Percentiles rank a stretch among this genome's conserved stretches.
These are phyloP conservation scores for Trichoderma virens DNA, from an alignment of 495 filamentous ascomycete species.

Conservation along the genomic window DNA sequence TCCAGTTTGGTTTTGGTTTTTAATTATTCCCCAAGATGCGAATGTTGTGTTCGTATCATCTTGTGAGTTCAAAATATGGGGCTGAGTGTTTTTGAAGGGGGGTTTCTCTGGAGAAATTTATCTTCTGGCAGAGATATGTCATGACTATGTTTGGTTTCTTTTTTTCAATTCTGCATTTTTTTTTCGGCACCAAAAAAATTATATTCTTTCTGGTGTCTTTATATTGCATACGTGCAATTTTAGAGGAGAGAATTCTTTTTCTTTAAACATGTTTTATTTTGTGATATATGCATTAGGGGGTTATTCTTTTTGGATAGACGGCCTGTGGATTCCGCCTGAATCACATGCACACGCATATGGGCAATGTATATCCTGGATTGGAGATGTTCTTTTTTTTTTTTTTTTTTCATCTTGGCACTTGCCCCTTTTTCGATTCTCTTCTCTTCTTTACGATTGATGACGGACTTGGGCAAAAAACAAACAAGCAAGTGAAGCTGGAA, in stretches of 20 bases:
- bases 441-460: constrained; percentile 11
- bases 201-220: neutral
- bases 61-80: neutral
- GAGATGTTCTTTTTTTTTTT: constrained; percentile 8
- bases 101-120: neutral
- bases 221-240: neutral
- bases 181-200: constrained; percentile 1
- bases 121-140: neutral
- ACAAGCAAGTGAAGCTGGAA: neutral
- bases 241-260: neutral
- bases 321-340: neutral
- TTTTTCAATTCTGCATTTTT: neutral
- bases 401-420: constrained; percentile 12
- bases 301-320: neutral
- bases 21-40: neutral
- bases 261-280: neutral
- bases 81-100: too few species aligned
- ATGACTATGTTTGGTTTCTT: neutral
- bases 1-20: neutral
- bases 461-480: neutral
- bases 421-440: constrained; percentile 13
- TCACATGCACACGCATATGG: neutral
- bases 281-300: neutral
- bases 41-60: neutral
- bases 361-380: constrained; percentile 7